These are phyloP conservation scores for Breynia disticha DNA, from an alignment of 441 rosid genomes.

Conservation along the genomic window DNA sequence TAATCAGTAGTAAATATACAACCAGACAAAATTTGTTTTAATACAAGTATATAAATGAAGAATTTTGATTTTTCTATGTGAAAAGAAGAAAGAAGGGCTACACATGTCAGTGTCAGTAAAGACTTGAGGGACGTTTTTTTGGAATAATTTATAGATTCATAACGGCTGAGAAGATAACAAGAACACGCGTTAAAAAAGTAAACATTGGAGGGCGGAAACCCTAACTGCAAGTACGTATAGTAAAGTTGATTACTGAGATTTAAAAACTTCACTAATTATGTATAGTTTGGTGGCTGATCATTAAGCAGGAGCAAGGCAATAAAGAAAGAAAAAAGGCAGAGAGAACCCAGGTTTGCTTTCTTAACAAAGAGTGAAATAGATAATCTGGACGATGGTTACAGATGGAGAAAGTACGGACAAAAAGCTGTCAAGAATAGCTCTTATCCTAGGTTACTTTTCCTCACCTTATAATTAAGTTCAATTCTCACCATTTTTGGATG, in stretches of 20 bases:
- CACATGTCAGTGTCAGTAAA: no score
- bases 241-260: slow-evolving; percentile 1
- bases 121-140: neutral
- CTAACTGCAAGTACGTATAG: no score
- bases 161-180: no score
- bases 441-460: slow-evolving; percentile 57
- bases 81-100: no score
- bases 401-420: slow-evolving; percentile 90
- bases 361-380: slow-evolving; percentile 77
- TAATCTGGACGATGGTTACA: slow-evolving; percentile 80
- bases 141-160: no score
- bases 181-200: no score
- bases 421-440: slow-evolving; percentile 89
- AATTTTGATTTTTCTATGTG: no score
- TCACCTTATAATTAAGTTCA: neutral
- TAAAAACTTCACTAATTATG: neutral
- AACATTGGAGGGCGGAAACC: no score
- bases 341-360: slow-evolving; percentile 59
- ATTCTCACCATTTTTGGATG: neutral
- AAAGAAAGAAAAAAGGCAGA: slow-evolving; percentile 55
- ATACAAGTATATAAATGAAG: no score
- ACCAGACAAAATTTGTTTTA: no score
- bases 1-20: no score
- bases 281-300: neutral
- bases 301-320: slow-evolving; percentile 33